phyloP scores from a whole-genome alignment of 2,329 filamentous ascomycete genomes.

The Phyllosticta paracitricarpa region DNA sequence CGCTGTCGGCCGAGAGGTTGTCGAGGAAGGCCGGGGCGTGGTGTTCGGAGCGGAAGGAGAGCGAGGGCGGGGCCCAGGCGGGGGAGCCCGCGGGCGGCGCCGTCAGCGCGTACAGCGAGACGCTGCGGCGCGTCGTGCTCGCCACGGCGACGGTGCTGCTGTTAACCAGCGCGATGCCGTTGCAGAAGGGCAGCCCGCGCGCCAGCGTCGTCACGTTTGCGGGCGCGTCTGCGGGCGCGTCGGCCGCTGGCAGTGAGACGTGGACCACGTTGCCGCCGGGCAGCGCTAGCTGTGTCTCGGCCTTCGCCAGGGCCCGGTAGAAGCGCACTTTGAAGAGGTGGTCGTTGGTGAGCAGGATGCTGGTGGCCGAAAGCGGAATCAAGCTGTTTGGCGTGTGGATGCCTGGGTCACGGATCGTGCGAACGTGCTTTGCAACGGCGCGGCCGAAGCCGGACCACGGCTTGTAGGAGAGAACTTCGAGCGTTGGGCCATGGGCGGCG shows the following conservation, averaged over 20 bases:
- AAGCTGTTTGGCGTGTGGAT: slow-evolving; percentile 32
- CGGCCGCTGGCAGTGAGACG: slow-evolving; percentile 17
- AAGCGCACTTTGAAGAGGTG: slow-evolving; percentile 26
- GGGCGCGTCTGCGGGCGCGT: not conserved
- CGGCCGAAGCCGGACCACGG: slow-evolving; percentile 2
- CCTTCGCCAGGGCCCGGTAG: slow-evolving; percentile 19
- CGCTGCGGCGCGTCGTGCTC: slow-evolving; percentile 23
- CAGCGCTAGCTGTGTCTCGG: slow-evolving; percentile 30
- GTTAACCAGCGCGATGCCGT: slow-evolving; percentile 31
- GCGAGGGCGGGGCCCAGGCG: not conserved
- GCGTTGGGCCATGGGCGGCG: slow-evolving; percentile 20
- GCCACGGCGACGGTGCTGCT: slow-evolving; percentile 28
- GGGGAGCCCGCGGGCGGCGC: not conserved
- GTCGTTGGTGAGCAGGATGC: slow-evolving; percentile 33
- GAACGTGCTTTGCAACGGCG: slow-evolving; percentile 19
- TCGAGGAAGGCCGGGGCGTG: slow-evolving; percentile 27
- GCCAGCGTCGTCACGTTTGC: slow-evolving; percentile 8
- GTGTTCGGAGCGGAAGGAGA: slow-evolving; percentile 13
- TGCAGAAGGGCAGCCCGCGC: slow-evolving; percentile 28
- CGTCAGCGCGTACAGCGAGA: slow-evolving; percentile 25
- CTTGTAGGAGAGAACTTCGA: slow-evolving; percentile 26
- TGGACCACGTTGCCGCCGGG: slow-evolving; percentile 30
- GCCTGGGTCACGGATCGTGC: slow-evolving; percentile 23
- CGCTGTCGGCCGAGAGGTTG: slow-evolving; percentile 29
- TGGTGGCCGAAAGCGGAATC: slow-evolving; percentile 19